These are phyloP conservation scores for Globisporangium sylvaticum DNA, from an alignment of 352 stramenopile genomes.

Conservation along the genomic window DNA sequence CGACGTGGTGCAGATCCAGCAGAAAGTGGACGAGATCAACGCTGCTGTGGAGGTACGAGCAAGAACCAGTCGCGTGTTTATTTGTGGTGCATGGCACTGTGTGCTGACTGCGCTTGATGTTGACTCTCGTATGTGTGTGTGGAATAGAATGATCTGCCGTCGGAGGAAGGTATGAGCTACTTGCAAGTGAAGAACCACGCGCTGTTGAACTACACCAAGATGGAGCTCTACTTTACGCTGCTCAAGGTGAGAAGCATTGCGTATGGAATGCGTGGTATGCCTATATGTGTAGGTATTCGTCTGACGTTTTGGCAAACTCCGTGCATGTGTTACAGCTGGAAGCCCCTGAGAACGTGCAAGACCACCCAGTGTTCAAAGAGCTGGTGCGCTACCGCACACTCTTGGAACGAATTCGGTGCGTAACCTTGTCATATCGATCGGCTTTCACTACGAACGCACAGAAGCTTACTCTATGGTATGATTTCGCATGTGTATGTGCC, in stretches of 20 bases:
- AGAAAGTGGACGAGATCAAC: constrained; percentile 48
- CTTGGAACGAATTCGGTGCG: constrained; percentile 75
- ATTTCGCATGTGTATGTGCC: not conserved
- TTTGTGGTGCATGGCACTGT: too few species aligned
- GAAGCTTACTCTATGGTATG: not conserved
- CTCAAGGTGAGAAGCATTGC: constrained; percentile 46
- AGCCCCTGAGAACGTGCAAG: constrained; percentile 57
- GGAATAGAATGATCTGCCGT: constrained; percentile 51
- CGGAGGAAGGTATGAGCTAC: constrained; percentile 66
- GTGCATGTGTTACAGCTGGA: constrained; percentile 37
- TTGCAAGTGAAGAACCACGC: constrained; percentile 88
- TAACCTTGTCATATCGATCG: not conserved
- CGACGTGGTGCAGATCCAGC: constrained; percentile 48
- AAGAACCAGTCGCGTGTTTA: not conserved
- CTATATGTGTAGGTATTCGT: not conserved
- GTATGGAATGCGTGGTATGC: not conserved
- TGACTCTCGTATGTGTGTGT: constrained; percentile 4
- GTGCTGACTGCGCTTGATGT: not conserved
- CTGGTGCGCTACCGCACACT: constrained; percentile 81
- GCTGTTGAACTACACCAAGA: constrained; percentile 82
- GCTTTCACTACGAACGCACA: not conserved
- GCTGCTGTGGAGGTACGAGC: constrained; percentile 37
- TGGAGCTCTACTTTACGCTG: constrained; percentile 82
- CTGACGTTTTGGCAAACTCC: not conserved
- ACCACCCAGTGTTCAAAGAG: constrained; percentile 84